Base-by-base conservation (phyloP, 345 rosid species). In the Linum trigynum region DNA sequence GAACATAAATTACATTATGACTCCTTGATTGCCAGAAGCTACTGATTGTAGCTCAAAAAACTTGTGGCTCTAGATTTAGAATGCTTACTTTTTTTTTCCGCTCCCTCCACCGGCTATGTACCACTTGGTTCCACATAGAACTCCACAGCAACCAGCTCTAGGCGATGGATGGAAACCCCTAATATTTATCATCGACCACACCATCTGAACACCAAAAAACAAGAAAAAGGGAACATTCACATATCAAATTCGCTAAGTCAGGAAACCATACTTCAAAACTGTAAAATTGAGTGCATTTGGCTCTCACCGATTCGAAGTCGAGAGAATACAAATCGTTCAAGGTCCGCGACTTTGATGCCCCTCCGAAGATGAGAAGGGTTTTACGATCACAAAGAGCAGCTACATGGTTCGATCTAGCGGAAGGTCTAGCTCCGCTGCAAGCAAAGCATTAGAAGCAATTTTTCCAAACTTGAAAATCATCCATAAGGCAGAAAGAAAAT, bases 61-160 rank as follows among this genome's bases (percentile, higher is more conserved):
- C 36, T 38, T 55, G 64, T 72, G 70, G 37, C 43, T 59, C 43
- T 37, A 5, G 72, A 6, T 69, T 72, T 62, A 65, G 14, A 45
- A 59, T 60, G 71, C 89, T 62, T 90, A 94, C 96, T 69, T 76
- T 90, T 90, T 90, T 77, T 94, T 94, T 78, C 91, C 80, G 87
- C 84, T 90, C 78, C 99, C 99, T 59, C 99, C 99, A 64, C 99
- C 99, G 9, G 85, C 83, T 72, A 94, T 94, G 75, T 86, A 88
- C 99, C 99, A 94, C 74, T 83, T 90, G 56, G 92, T 84, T 75
- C 99, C 96, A 65, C 86, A 88, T 39, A 94, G 73, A 74, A 94
- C 83, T 61, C 96, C 99, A 72, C 96, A 88, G 73, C 89, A 82
- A 74, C 97, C 96, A 42, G 96, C 84, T 77, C 99, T 84, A 9